Evolutionary conservation across 805 yeast genomes (phyloP).

Genomic region (Metschnikowia colocasiae): DNA sequence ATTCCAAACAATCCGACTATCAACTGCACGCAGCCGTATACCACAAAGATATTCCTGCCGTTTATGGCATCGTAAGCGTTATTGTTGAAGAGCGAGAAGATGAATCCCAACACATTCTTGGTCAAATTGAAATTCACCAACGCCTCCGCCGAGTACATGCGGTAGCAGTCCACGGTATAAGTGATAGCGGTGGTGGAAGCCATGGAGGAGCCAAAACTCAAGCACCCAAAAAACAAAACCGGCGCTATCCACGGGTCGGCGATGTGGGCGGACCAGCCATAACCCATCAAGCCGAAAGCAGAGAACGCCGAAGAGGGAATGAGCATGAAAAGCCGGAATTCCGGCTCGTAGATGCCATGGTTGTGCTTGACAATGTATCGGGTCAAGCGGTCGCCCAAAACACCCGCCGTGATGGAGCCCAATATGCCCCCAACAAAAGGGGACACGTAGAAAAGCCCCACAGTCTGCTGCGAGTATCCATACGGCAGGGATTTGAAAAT

Average conservation of each 20-base stretch:
- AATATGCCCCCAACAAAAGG: constrained; percentile 57
- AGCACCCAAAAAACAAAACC: constrained; percentile 50
- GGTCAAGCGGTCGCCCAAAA: constrained; percentile 46
- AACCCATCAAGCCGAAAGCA: constrained; percentile 56
- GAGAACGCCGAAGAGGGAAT: constrained; percentile 44
- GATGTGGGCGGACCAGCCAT: constrained; percentile 54
- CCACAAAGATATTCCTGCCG: constrained; percentile 44
- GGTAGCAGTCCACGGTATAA: constrained; percentile 54
- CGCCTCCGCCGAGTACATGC: constrained; percentile 55
- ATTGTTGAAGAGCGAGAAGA: constrained; percentile 55
- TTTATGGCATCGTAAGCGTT: constrained; percentile 41
- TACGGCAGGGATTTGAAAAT: constrained; percentile 47
- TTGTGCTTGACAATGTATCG: constrained; percentile 43
- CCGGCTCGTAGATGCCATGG: constrained; percentile 59
- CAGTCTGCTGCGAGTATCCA: constrained; percentile 40
- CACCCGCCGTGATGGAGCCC: constrained; percentile 55
- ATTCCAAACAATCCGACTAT: constrained; percentile 46
- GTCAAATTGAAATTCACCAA: constrained; percentile 53
- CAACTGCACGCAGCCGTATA: constrained; percentile 51
- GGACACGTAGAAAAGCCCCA: constrained; percentile 52
- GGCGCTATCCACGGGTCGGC: constrained; percentile 56
- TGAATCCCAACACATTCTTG: constrained; percentile 53
- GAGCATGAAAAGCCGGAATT: constrained; percentile 53
- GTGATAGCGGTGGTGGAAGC: constrained; percentile 63
- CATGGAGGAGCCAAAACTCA: constrained; percentile 58